Base-by-base conservation (phyloP, 352 stramenopile species). In the Pythium inflatum region DNA sequence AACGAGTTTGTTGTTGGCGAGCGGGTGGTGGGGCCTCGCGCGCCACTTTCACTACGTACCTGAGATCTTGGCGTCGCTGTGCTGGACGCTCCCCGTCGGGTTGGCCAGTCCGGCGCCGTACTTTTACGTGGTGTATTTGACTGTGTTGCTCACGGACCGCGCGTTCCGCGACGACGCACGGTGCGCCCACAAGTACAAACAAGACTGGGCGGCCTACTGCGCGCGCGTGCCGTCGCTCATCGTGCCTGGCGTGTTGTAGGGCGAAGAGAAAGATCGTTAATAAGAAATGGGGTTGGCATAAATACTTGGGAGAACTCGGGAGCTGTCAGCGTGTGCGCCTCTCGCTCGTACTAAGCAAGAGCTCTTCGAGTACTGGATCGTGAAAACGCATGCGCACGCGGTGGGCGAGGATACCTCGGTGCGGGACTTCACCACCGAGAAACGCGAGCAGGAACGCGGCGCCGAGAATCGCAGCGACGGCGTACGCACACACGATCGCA, bases 11-110 rank as follows among this genome's bases (percentile, higher is more conserved):
- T 81, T 99, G 43, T 77, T 99, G 8, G 84, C 87, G 27, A 89
- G 81, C 40, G 97, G 97, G 43, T 99, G 93, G 85, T 99, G 97
- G 97, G 92, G 91, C 5, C 69, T 98, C 25, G 73, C 96, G 36
- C 88, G 97, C 72, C 95, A 99, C 70, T 97, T 98, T 80, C 94
- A 98, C 75, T 99, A 99, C 80, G 85, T 98, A 27, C 91, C 92
- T 22, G 95, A 99, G 77, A 89, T 99, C 71, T 62, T 94, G 24
- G 88, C 86, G 54, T 75, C 89, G 49, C 66, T 97, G 20, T 91
- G 66, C 66, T 96, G 89, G 88, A 92, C 85, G 38, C 60, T 94
- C 2, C 81, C 88, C 0, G 84, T 80, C 7, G 78, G 83, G 18
- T 82, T 84, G 43, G 75, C 76, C 18, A 87, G 84, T 54, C 69